Conservation (phyloP, 805 yeast species). For the Ogataea parapolymorpha region DNA sequence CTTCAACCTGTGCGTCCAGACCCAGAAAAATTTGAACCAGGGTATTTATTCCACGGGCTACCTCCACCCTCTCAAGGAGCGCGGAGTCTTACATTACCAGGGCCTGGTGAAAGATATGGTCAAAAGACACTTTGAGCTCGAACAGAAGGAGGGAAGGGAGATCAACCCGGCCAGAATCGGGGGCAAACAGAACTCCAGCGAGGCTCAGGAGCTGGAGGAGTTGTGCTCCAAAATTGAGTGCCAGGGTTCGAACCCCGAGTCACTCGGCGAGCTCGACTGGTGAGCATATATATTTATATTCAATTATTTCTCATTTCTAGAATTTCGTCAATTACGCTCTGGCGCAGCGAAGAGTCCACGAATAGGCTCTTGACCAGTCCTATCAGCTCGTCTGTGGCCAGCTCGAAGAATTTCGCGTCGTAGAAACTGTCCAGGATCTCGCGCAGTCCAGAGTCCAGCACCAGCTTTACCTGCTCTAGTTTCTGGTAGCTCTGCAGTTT, state of each 20-base stretch:
- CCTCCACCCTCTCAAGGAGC: conserved; percentile 56
- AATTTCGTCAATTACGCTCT: conserved; percentile 44
- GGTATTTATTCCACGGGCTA: conserved; percentile 58
- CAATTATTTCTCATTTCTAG: conserved; percentile 36
- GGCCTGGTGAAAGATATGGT: conserved; percentile 55
- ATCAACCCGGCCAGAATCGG: conserved; percentile 53
- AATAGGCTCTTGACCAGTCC: conserved; percentile 41
- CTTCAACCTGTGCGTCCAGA: conserved; percentile 54
- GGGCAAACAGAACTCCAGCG: conserved; percentile 37
- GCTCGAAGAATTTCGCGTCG: conserved; percentile 49
- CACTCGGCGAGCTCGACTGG: conserved; percentile 29
- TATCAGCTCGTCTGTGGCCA: conserved; percentile 45
- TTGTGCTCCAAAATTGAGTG: conserved; percentile 52
- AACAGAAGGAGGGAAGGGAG: conserved; percentile 41
- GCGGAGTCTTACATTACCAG: conserved; percentile 58
- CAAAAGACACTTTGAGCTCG: conserved; percentile 47
- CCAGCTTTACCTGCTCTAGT: conserved; percentile 26
- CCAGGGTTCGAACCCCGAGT: conserved; percentile 39
- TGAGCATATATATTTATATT: conserved; percentile 7
- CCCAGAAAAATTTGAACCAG: conserved; percentile 60
- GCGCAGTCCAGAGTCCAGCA: conserved; percentile 36
- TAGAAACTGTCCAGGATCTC: conserved; percentile 48
- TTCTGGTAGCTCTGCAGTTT: conserved; percentile 28
- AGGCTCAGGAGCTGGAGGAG: conserved; percentile 47
- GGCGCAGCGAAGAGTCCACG: conserved; percentile 44